A percentile compares a stretch with the other conserved stretches of the same genome.
These are phyloP conservation scores for Cephaloascus albidus DNA, from an alignment of 805 yeast genomes.

Conservation along the genomic window DNA sequence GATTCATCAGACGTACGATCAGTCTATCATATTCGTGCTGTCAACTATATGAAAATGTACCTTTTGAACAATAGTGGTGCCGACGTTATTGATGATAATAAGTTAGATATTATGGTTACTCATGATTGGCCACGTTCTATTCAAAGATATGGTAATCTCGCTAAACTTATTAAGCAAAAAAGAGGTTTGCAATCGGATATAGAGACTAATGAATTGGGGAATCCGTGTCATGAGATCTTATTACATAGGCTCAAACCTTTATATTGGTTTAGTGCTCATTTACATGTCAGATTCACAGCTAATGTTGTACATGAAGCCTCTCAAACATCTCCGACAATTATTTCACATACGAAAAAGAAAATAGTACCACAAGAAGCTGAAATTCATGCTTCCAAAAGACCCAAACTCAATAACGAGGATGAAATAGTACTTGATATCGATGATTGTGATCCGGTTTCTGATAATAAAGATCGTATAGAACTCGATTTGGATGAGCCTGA, in stretches of 20 bases:
- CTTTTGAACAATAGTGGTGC: neutral
- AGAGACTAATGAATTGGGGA: conserved; percentile 53
- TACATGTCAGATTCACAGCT: conserved; percentile 72
- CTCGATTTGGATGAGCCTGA: conserved; percentile 1
- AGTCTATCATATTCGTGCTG: conserved; percentile 65
- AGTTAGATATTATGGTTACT: conserved; percentile 51
- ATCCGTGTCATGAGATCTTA: conserved; percentile 52
- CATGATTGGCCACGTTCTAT: conserved; percentile 96
- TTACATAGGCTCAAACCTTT: conserved; percentile 48
- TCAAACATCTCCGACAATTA: conserved; percentile 7
- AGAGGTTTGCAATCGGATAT: conserved; percentile 65
- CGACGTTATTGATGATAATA: neutral
- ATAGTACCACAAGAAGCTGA: neutral
- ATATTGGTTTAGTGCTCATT: conserved; percentile 84
- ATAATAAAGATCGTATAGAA: neutral
- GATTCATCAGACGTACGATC: conserved; percentile 37
- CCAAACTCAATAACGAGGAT: conserved; percentile 6
- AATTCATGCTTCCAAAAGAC: conserved; percentile 3
- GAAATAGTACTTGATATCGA: conserved; percentile 15
- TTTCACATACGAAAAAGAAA: conserved; percentile 5
- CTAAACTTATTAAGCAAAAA: conserved; percentile 42
- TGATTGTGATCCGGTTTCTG: conserved; percentile 1
- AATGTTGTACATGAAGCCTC: conserved; percentile 25
- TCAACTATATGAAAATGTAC: conserved; percentile 47
- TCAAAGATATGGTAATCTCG: conserved; percentile 51